Percentiles rank a stretch among this genome's conserved stretches.
Conservation (phyloP, 2,329 filamentous ascomycete genomes). For the Coniochaeta ligniaria region DNA sequence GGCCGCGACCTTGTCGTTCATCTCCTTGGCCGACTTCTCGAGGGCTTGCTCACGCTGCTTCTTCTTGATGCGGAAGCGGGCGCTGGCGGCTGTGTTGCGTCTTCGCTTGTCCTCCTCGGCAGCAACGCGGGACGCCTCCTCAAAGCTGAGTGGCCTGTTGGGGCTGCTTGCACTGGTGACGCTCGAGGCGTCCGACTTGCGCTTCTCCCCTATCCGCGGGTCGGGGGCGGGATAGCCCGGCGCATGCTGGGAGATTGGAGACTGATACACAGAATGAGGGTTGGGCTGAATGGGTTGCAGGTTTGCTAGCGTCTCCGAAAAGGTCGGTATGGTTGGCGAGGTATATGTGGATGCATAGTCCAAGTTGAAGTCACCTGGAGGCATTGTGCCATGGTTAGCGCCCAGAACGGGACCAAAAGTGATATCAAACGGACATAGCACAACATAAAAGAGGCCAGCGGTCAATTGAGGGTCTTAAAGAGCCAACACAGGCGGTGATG, state of each 20-base stretch:
- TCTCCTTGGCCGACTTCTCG: constrained; percentile 74
- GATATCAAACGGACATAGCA: not conserved
- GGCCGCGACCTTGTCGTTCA: constrained; percentile 67
- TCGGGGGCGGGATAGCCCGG: constrained; percentile 16
- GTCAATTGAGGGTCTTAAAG: not conserved
- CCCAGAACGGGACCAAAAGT: constrained; percentile 10
- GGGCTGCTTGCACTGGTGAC: constrained; percentile 19
- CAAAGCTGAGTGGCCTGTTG: constrained; percentile 46
- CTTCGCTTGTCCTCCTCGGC: constrained; percentile 88
- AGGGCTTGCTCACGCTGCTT: constrained; percentile 88
- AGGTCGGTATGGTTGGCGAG: constrained; percentile 39
- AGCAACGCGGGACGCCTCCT: constrained; percentile 64
- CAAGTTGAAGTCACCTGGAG: constrained; percentile 51
- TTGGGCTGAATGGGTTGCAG: constrained; percentile 46
- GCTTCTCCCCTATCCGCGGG: constrained; percentile 28
- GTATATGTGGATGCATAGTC: constrained; percentile 47
- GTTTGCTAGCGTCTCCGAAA: constrained; percentile 31
- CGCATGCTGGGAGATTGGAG: constrained; percentile 24
- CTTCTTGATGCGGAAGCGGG: constrained; percentile 90
- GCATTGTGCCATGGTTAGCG: constrained; percentile 39
- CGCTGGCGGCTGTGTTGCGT: constrained; percentile 81
- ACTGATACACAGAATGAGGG: constrained; percentile 37
- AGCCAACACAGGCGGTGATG: not conserved
- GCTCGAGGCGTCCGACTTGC: constrained; percentile 25
- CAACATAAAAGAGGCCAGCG: not conserved